Conservation (phyloP, 306 rosid species). For the Cucumis cinereus region DNA sequence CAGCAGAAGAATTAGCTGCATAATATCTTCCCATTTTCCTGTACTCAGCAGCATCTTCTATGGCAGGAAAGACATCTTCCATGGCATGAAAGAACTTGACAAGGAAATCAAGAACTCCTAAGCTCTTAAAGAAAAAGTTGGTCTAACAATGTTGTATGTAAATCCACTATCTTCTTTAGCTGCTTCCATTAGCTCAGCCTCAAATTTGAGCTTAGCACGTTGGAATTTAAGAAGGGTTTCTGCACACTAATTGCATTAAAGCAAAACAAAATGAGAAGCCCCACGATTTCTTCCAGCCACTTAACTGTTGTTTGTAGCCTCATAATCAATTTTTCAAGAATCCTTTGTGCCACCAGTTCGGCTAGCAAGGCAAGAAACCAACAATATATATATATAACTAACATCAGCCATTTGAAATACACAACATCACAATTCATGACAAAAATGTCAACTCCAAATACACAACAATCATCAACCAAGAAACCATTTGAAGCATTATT, state of each 20-base stretch:
- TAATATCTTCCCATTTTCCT: conserved; percentile 96
- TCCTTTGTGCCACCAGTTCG: conserved; percentile 83
- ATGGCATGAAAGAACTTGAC: conserved; percentile 66
- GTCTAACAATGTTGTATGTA: conserved; percentile 77
- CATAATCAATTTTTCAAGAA: conserved; percentile 94
- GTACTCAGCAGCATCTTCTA: conserved; percentile 88
- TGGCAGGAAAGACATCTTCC: no score
- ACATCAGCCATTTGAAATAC: no score
- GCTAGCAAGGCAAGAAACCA: conserved; percentile 93
- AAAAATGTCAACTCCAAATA: not conserved
- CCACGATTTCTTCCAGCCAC: conserved; percentile 69
- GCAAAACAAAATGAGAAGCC: conserved; percentile 85
- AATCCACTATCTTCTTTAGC: conserved; percentile 47
- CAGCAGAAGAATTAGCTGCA: conserved; percentile 50
- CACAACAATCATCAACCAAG: not conserved
- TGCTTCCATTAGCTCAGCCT: conserved; percentile 55
- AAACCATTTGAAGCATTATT: not conserved
- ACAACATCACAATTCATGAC: not conserved
- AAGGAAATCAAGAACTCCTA: conserved; percentile 59
- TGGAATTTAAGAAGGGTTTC: conserved; percentile 94
- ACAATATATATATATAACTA: no score
- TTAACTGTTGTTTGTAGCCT: conserved; percentile 80
- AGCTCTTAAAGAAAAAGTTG: conserved; percentile 93
- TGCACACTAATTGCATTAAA: conserved; percentile 96
- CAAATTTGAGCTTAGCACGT: conserved; percentile 84